Evolutionary conservation across 176 grass and related monocot genomes (phyloP).

Genomic region (Dactylis glomerata): DNA sequence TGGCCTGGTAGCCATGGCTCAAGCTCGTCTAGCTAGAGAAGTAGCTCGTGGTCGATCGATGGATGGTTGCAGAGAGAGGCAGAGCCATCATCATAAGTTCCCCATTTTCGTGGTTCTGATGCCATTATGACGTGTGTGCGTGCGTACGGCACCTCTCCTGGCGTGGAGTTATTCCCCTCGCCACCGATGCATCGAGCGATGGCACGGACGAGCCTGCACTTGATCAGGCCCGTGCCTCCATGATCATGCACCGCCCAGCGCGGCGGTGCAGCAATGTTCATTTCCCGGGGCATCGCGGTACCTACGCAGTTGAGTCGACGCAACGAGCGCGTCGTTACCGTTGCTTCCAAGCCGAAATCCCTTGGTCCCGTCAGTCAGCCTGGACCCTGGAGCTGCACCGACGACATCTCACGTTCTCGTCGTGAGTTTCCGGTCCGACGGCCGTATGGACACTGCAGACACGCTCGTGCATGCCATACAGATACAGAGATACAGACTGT

Average conservation of each 20-base stretch:
- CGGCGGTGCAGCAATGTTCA: too few relatives aligned
- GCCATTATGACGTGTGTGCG: background rate
- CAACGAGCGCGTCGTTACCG: background rate
- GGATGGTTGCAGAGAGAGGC: background rate
- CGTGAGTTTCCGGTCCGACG: background rate
- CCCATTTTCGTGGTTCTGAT: background rate
- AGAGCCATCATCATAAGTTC: background rate
- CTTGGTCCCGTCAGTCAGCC: background rate
- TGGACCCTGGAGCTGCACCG: background rate
- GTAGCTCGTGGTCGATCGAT: background rate
- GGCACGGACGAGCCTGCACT: background rate
- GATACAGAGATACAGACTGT: background rate
- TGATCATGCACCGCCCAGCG: background rate
- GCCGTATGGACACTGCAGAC: background rate
- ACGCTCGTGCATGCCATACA: too few relatives aligned
- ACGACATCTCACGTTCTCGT: background rate
- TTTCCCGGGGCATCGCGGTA: too few relatives aligned
- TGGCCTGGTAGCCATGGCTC: background rate
- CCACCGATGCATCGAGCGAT: background rate
- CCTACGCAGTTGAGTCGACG: background rate
- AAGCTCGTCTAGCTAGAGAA: background rate
- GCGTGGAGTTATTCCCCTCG: background rate
- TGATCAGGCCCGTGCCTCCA: background rate
- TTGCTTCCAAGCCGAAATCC: background rate
- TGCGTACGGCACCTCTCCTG: background rate